Conservation (phyloP, 1,284 basidiomycete species). For the Butyriboletus appendiculatus region DNA sequence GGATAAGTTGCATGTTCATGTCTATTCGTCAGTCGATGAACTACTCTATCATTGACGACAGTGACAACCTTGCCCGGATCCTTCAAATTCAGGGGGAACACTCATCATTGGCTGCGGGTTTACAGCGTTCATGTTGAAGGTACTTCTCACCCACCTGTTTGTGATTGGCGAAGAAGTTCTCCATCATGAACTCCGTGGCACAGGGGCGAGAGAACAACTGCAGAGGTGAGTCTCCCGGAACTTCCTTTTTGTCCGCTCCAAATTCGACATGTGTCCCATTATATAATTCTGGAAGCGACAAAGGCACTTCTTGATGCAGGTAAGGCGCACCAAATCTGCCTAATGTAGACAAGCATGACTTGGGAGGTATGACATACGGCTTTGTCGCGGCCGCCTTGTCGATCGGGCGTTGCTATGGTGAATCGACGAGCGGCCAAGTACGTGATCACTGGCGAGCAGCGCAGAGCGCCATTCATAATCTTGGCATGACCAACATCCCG, state of each 20-base stretch:
- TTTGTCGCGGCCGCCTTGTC: conserved; percentile 69
- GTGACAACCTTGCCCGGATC: too few species aligned
- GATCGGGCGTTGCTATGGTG: conserved; percentile 70
- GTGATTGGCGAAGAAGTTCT: background rate
- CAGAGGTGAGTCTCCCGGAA: conserved; percentile 56
- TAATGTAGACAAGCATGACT: background rate
- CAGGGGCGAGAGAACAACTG: conserved; percentile 60
- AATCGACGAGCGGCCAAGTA: conserved; percentile 81
- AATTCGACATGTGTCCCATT: background rate
- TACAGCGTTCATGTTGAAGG: conserved; percentile 77
- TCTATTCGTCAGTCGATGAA: too few species aligned
- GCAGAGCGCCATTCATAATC: conserved; percentile 76
- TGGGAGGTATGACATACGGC: conserved; percentile 78
- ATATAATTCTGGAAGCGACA: conserved; percentile 84
- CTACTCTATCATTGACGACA: background rate
- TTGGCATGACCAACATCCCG: conserved; percentile 83
- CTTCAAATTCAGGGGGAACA: conserved; percentile 38
- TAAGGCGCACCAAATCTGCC: conserved; percentile 20
- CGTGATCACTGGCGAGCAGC: background rate
- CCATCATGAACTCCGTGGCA: conserved; percentile 44
- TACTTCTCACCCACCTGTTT: conserved; percentile 23
- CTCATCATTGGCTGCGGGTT: conserved; percentile 80
- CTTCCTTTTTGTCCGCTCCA: background rate
- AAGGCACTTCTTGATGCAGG: conserved; percentile 87
- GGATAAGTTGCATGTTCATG: background rate